Evolutionary conservation across 768 basidiomycete genomes (phyloP).

Genomic region (Xerocomellus chrysenteron): DNA sequence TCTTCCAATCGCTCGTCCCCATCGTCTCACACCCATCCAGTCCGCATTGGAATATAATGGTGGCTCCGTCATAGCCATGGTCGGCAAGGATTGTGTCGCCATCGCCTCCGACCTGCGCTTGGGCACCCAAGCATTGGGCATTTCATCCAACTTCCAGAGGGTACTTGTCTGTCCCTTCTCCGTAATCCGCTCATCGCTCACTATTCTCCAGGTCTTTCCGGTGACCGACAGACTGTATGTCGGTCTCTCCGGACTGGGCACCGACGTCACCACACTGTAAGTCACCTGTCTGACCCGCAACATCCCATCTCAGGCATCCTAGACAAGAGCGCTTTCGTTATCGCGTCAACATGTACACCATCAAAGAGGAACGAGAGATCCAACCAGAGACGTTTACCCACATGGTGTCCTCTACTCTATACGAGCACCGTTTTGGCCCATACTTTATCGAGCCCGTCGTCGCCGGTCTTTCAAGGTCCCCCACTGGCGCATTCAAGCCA

Average conservation of each 20-base stretch:
- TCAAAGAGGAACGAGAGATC: slow-evolving; percentile 98
- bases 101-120: slow-evolving; percentile 94
- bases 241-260: slow-evolving; percentile 89
- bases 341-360: slow-evolving; percentile 98
- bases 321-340: slow-evolving; percentile 91
- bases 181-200: slow-evolving; percentile 8
- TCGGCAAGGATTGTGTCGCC: slow-evolving; percentile 97
- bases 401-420: slow-evolving; percentile 92
- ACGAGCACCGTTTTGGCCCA: slow-evolving; percentile 93
- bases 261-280: slow-evolving; percentile 91
- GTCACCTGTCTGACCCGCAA: slow-evolving; percentile 20
- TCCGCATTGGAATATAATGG: slow-evolving; percentile 94
- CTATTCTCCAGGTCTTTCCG: slow-evolving; percentile 73
- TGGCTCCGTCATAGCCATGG: slow-evolving; percentile 99
- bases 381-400: slow-evolving; percentile 95
- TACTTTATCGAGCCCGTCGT: slow-evolving; percentile 97
- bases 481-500: slow-evolving; percentile 72
- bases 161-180: slow-evolving; percentile 41
- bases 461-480: slow-evolving; percentile 79
- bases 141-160: slow-evolving; percentile 94
- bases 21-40: slow-evolving; percentile 37
- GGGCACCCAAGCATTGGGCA: slow-evolving; percentile 82
- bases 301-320: slow-evolving; percentile 3
- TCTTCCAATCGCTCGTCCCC: background rate
- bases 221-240: slow-evolving; percentile 90